Base-by-base conservation (phyloP, 306 rosid genomes). In the Delonix regia region DNA sequence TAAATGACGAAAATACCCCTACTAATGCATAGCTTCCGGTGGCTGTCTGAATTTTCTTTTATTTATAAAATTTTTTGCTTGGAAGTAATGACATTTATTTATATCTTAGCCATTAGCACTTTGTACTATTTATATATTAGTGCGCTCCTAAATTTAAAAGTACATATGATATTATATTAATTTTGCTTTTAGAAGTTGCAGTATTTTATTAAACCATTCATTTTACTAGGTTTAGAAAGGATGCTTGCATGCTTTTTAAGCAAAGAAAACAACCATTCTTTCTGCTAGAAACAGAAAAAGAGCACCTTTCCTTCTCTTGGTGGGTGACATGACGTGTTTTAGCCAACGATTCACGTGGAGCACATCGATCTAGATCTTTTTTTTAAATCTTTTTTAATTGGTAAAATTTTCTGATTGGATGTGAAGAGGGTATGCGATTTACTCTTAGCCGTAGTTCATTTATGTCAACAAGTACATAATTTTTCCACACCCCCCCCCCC, bases 281-380 rank as follows among this genome's bases (percentile, higher is more conserved):
- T 21, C n/a, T 4, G 51, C 71, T 51, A 38, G 10, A 11, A 21
- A 21, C 30, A 38, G 10, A 11, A 21, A 21, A 18, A 21, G 15
- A n/a, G 48, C 28, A 18, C 48, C 70, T 64, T 64, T 63, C 45
- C 30, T 66, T 66, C 22, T 39, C 27, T 21, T 12, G 19, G n/a
- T 39, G 52, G 71, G 52, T 66, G n/a, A 39, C 71, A 41, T 9
- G 33, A 9, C 71, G 49, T 42, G 49, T 13, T 53, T 21, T 21
- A 10, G 71, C 51, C 57, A n/a, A 18, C n/a, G 24, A 39, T n/a
- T 65, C 71, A 41, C 71, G 34, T 15, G 71, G 14, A 39, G 71
- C 71, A 66, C 71, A 21, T 19, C n/a, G 52, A 41, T 66, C 33
- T 66, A 39, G 71, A 24, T 66, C 52, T 66, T 66, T 66, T 21